Evolutionary conservation across 148 eudicot genomes (phyloP).

Genomic region (Silene conica): DNA sequence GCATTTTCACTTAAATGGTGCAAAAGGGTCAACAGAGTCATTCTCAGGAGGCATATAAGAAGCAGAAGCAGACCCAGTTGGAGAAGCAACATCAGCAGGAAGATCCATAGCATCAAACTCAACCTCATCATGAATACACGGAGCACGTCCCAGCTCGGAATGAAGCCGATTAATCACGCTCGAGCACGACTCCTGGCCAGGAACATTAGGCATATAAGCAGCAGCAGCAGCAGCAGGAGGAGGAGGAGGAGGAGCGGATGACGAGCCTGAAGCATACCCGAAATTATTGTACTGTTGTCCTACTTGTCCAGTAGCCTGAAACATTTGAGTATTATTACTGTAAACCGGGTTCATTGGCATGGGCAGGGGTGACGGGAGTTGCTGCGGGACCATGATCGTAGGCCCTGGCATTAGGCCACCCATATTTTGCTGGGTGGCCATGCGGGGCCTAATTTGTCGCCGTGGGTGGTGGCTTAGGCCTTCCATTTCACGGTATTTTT

Average conservation of each 20-base stretch:
- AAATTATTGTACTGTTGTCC: neutral
- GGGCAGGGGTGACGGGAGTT: neutral
- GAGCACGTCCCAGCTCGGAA: neutral
- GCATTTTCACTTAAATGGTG: conserved; percentile 11
- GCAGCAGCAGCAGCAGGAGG: too few species aligned
- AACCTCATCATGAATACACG: neutral
- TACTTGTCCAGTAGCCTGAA: neutral
- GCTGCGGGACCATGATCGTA: neutral
- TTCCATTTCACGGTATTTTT: conserved; percentile 17
- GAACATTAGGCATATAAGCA: neutral
- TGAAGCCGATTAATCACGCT: neutral
- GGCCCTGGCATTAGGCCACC: neutral
- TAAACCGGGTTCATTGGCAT: neutral
- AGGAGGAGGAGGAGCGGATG: neutral
- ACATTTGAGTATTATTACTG: neutral
- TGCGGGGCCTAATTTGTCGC: neutral
- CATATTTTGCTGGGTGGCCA: neutral
- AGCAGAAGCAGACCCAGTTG: neutral
- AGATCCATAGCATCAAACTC: neutral
- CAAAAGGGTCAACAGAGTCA: conserved; percentile 12
- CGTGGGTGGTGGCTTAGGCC: neutral
- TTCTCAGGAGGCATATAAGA: neutral
- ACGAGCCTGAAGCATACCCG: neutral
- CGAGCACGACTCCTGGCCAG: neutral
- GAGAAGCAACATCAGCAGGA: neutral